These are phyloP conservation scores for Floccularia luteovirens DNA, from an alignment of 768 basidiomycete species.

Conservation along the genomic window DNA sequence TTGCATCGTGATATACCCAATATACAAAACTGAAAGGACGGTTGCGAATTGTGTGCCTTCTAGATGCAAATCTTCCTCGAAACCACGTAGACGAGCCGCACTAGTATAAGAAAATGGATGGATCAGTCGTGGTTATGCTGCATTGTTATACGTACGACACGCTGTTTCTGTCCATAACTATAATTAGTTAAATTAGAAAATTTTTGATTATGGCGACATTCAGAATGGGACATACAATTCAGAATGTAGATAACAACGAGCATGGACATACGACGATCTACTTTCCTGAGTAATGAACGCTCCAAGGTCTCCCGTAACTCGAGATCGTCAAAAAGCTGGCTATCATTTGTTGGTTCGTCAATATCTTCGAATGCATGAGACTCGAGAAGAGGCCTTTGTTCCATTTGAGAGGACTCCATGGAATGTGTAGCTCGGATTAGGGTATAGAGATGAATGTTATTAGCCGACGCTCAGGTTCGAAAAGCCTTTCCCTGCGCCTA, in stretches of 20 bases:
- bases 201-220: background rate
- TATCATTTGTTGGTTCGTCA: too few relatives aligned
- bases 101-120: too few relatives aligned
- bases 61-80: conserved; percentile 53
- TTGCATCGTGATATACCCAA: conserved; percentile 69
- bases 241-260: conserved; percentile 39
- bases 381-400: too few relatives aligned
- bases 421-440: too few relatives aligned
- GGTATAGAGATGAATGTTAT: too few relatives aligned
- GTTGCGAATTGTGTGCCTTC: conserved; percentile 55
- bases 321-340: background rate
- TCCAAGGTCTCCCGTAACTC: conserved; percentile 17
- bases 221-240: conserved; percentile 23
- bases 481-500: too few relatives aligned
- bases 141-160: conserved; percentile 39
- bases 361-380: too few relatives aligned
- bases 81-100: conserved; percentile 59
- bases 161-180: conserved; percentile 70
- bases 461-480: too few relatives aligned
- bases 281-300: conserved; percentile 31
- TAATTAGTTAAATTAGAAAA: background rate
- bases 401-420: too few relatives aligned
- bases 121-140: too few relatives aligned
- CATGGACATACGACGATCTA: conserved; percentile 44
- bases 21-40: conserved; percentile 53